Conservation (phyloP, 2,329 filamentous ascomycete genomes). For the Fusarium pininemorale region DNA sequence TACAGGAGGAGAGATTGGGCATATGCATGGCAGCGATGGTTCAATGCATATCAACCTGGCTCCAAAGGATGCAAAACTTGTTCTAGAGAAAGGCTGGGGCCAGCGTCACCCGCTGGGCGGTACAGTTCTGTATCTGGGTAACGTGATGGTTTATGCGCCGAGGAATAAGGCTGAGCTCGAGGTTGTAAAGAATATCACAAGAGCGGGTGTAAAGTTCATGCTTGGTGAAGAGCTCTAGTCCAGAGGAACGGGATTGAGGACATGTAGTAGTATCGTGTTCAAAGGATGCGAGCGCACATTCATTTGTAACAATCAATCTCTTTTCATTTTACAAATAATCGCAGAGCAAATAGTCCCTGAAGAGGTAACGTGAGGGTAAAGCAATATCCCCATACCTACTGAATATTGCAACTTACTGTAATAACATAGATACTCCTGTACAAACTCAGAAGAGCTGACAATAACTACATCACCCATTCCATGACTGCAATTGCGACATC, state of each 20-base stretch:
- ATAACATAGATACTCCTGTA: neutral
- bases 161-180: slow-evolving; percentile 17
- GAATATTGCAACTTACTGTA: no score
- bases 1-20: slow-evolving; percentile 9
- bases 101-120: slow-evolving; percentile 27
- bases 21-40: slow-evolving; percentile 30
- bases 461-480: neutral
- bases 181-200: slow-evolving; percentile 4
- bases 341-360: neutral
- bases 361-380: neutral
- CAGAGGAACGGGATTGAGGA: neutral
- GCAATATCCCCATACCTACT: neutral
- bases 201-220: slow-evolving; percentile 18
- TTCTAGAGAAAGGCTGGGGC: slow-evolving; percentile 25
- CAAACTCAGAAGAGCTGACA: neutral
- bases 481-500: neutral
- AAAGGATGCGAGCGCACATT: neutral
- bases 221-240: slow-evolving; percentile 11
- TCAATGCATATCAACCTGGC: slow-evolving; percentile 27
- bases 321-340: neutral
- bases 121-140: slow-evolving; percentile 19
- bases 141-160: slow-evolving; percentile 31
- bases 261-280: neutral
- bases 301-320: neutral
- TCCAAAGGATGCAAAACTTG: slow-evolving; percentile 24